Base-by-base conservation (phyloP, 108 stramenopile genomes). In the Cyclotella baltica region DNA sequence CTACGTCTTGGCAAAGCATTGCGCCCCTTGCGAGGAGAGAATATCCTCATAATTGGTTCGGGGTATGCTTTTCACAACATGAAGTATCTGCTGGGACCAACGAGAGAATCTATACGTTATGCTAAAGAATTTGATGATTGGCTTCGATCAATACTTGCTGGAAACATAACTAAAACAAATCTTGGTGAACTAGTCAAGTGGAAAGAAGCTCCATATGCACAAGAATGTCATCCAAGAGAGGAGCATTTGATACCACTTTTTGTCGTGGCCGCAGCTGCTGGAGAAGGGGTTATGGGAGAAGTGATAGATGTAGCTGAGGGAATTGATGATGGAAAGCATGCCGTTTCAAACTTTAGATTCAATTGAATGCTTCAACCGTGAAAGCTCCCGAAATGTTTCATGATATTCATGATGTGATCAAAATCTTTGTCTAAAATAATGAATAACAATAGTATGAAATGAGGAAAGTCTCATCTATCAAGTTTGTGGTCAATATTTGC, bases 11-110 rank as follows among this genome's bases (percentile, higher is more conserved):
- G 96, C 0, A 40, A 58, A 25, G 89, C 95, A 13, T 78, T 97
- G 62, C 47, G 61, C 20, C 75, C 87, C 40, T 65, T 93, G 29
- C 83, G 87, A 27, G 70, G 86, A 29, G 83, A 94, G 56, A 91
- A 81, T 27, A 71, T 88, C 25, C 58, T 94, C 35, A 80, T 92
- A 50, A 23, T 97, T 19, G 93, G 93, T 29, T 89, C 88, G 48
- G 96, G 96, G 35, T 78, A 81, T 75, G 74, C 85, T 19, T 87
- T 81, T 68, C 94, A 96, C 76, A 96, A 92, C 66, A 65, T 93
- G 75, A 19, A 19, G n/a, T 23, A 51, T 25, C 30, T 34, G 31
- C 19, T 34, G 51, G 1, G 20, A 15, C 28, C 30, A 18, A 68
- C 50, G 34, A 1, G 6, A 30, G 29, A 2, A 0, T 9, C 22